Percentiles rank a stretch among this genome's conserved stretches.
Evolutionary conservation across 495 filamentous ascomycete species (phyloP).

Genomic region (Penicillium flavigenum): DNA sequence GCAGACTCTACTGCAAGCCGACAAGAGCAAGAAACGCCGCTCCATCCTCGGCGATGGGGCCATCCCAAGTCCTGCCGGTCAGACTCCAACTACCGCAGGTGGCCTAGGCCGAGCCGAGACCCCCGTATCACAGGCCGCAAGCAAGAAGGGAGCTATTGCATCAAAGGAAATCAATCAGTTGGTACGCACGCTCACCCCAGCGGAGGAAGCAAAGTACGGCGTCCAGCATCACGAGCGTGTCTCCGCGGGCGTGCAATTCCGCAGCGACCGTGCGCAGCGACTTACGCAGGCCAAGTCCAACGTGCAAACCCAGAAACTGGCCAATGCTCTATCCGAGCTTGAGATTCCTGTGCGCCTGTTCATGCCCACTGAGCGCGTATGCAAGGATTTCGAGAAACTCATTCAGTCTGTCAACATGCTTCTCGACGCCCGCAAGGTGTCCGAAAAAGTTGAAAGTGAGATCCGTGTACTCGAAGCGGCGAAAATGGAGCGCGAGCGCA

Average conservation of each 20-base stretch:
- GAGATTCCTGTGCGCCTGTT: conserved; percentile 73
- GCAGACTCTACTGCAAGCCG: conserved; percentile 70
- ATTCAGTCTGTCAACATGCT: conserved; percentile 70
- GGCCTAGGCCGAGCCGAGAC: conserved; percentile 41
- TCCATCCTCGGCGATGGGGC: conserved; percentile 59
- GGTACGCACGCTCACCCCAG: conserved; percentile 66
- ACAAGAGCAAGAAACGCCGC: conserved; percentile 84
- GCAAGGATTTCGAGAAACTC: conserved; percentile 77
- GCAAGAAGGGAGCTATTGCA: conserved; percentile 54
- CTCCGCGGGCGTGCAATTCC: conserved; percentile 70
- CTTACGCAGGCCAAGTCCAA: conserved; percentile 79
- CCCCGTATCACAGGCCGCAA: conserved; percentile 33
- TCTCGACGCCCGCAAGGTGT: conserved; percentile 77
- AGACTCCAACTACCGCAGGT: conserved; percentile 47
- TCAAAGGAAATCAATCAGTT: conserved; percentile 47
- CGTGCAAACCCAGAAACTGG: conserved; percentile 78
- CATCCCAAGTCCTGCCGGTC: conserved; percentile 47
- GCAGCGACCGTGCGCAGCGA: conserved; percentile 79
- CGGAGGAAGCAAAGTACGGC: conserved; percentile 76
- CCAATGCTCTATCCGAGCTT: conserved; percentile 71
- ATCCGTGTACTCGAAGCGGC: conserved; percentile 66
- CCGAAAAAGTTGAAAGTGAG: conserved; percentile 85
- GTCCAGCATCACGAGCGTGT: conserved; percentile 85
- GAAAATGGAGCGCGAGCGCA: conserved; percentile 59
- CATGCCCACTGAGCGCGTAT: conserved; percentile 83